Percentiles rank a stretch among this genome's conserved stretches.
phyloP scores from a whole-genome alignment of 352 stramenopile genomes.

The Phytophthora cactorum region DNA sequence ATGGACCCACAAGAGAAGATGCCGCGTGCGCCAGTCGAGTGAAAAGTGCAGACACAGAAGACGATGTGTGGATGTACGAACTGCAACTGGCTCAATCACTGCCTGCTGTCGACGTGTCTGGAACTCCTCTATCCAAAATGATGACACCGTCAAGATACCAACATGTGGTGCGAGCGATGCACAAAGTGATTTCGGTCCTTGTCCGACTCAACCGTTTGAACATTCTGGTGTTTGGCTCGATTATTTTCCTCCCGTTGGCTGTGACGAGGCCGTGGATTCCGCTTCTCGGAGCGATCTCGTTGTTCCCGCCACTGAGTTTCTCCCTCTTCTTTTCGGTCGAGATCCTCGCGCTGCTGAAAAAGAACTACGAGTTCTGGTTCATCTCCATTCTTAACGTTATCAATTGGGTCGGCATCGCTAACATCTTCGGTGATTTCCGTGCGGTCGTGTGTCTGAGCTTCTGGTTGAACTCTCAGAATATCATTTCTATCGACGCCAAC shows the following conservation, averaged over 20 bases:
- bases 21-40: background rate
- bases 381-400: slow-evolving; percentile 35
- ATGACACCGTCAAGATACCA: background rate
- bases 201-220: slow-evolving; percentile 21
- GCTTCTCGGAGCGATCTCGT: slow-evolving; percentile 7
- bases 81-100: slow-evolving; percentile 14
- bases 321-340: slow-evolving; percentile 36
- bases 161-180: slow-evolving; percentile 5
- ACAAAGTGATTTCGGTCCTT: slow-evolving; percentile 10
- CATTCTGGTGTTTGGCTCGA: slow-evolving; percentile 17
- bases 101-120: slow-evolving; percentile 15
- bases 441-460: slow-evolving; percentile 28
- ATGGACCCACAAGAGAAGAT: background rate
- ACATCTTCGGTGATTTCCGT: slow-evolving; percentile 34
- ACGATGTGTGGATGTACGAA: slow-evolving; percentile 15
- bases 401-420: slow-evolving; percentile 32
- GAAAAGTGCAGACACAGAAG: background rate
- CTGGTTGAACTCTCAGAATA: slow-evolving; percentile 28
- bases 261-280: slow-evolving; percentile 16
- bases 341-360: slow-evolving; percentile 20
- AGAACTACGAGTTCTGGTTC: slow-evolving; percentile 41
- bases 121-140: slow-evolving; percentile 14
- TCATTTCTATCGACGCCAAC: slow-evolving; percentile 41
- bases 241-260: slow-evolving; percentile 16
- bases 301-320: slow-evolving; percentile 14